A percentile compares a stretch with the other conserved stretches of the same genome.
These are phyloP conservation scores for Botrytis fabae DNA, from an alignment of 2,329 filamentous ascomycete genomes.

Conservation along the genomic window DNA sequence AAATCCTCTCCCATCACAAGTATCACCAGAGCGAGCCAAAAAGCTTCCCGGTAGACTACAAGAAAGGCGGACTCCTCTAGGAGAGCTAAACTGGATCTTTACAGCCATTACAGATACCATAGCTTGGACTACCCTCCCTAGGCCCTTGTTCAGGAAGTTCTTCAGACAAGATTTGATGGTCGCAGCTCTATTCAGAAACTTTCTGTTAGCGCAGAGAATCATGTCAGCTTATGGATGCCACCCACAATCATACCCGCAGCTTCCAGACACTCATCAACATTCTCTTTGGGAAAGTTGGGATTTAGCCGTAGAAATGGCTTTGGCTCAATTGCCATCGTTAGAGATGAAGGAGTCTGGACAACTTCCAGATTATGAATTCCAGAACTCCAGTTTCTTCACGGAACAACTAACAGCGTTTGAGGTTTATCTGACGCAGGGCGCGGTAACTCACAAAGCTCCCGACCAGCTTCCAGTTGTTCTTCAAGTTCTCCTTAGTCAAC, in stretches of 20 bases:
- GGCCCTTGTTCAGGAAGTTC: conserved; percentile 90
- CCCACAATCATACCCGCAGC: conserved; percentile 83
- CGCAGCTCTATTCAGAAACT: conserved; percentile 95
- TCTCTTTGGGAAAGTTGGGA: conserved; percentile 98
- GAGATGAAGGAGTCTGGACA: conserved; percentile 73
- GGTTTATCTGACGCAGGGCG: conserved; percentile 84
- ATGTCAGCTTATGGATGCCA: conserved; percentile 97
- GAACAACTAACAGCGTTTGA: conserved; percentile 97
- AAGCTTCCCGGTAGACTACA: conserved; percentile 89
- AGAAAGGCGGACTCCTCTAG: conserved; percentile 88
- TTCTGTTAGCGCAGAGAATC: conserved; percentile 88
- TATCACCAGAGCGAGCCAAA: conserved; percentile 80
- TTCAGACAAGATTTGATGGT: conserved; percentile 99
- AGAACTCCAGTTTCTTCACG: conserved; percentile 93
- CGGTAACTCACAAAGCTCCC: conserved; percentile 80
- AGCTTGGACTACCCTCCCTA: conserved; percentile 92
- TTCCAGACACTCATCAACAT: conserved; percentile 95
- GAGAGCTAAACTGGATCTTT: conserved; percentile 99
- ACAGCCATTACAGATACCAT: conserved; percentile 99
- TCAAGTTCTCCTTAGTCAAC: conserved; percentile 92
- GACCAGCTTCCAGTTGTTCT: conserved; percentile 95
- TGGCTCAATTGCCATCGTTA: conserved; percentile 83
- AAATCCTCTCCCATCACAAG: conserved; percentile 62
- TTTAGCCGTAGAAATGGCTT: conserved; percentile 89
- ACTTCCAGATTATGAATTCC: conserved; percentile 75